A percentile compares a stretch with the other conserved stretches of the same genome.
These are phyloP conservation scores for Flaveria trinervia DNA, from an alignment of 129 eudicot species.

Conservation along the genomic window DNA sequence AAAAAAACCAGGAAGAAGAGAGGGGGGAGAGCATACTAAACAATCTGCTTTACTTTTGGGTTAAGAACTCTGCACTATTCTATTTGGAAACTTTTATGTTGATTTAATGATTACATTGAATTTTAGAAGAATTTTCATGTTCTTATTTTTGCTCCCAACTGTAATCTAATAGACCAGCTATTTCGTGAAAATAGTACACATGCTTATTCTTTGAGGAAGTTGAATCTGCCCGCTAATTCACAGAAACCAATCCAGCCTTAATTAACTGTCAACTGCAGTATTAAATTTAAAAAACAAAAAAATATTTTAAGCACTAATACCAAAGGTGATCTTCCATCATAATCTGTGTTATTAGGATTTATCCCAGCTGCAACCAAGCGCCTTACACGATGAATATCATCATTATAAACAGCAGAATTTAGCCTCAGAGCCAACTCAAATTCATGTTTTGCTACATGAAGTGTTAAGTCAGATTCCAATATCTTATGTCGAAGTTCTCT, in stretches of 20 bases:
- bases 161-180: neutral
- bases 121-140: neutral
- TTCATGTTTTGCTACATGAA: constrained; percentile 61
- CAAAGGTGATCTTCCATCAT: constrained; percentile 71
- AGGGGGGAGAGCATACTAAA: too few species aligned
- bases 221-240: neutral
- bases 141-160: neutral
- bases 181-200: neutral
- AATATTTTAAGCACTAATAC: constrained; percentile 34
- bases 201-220: neutral
- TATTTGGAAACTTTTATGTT: too few species aligned
- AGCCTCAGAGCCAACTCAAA: constrained; percentile 54
- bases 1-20: too few species aligned
- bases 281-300: neutral
- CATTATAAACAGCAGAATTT: constrained; percentile 60
- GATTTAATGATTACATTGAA: neutral
- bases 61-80: too few species aligned
- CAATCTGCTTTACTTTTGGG: too few species aligned
- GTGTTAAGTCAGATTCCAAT: constrained; percentile 54
- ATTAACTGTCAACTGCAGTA: neutral
- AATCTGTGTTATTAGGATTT: constrained; percentile 59
- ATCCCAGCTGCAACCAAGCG: constrained; percentile 64
- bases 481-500: constrained; percentile 38
- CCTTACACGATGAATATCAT: constrained; percentile 48
- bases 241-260: neutral